Evolutionary conservation across 2,329 filamentous ascomycete genomes (phyloP), one percentile per base, ranked within the genome.

Genomic region (Phialophora tarda): DNA sequence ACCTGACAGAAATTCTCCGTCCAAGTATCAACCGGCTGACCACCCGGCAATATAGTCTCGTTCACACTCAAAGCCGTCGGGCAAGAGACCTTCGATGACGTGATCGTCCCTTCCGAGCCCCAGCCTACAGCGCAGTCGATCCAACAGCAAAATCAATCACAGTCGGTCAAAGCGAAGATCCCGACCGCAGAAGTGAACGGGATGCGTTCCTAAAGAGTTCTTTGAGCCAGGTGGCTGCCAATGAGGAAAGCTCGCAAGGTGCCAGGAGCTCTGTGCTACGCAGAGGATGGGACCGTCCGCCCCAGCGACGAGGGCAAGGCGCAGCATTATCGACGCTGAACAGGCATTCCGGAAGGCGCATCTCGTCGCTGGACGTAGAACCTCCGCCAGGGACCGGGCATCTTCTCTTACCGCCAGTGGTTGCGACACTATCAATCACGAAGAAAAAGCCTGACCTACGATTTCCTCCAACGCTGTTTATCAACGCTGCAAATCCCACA

Each of bases 31-130:
- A 12, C 8, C n/a, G 24, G 24, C 41, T 24, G 26, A 63, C 34
- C 17, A 21, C 23, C n/a, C 11, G 30, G 50, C 53, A 53, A 32
- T 47, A 32, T 47, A 91, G 89, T 91, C 76, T 81, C 84, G 62
- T 91, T 86, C 77, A 91, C 89, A 50, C 90, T 99, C 76, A 86
- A 84, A 71, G 92, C 92, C 62, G 91, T 99, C 75, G 92, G 94
- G 51, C 95, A 98, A 80, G 95, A 98, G 79, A 92, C 97, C 72
- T 99, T 99, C 81, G 91, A 93, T 65, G 95, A 99, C 77, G 93
- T 98, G 73, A 89, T 92, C 77, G 89, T 98, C 44, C 95, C 95
- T 30, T 91, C 62, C 17, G 54, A 63, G 32, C 51, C 60, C 53
- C 53, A 55, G 28, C 1, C 24, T 21, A 12, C 59, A 5, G 48